Base-by-base conservation (phyloP, 257 asterid genomes). In the Marsdenia floribunda region DNA sequence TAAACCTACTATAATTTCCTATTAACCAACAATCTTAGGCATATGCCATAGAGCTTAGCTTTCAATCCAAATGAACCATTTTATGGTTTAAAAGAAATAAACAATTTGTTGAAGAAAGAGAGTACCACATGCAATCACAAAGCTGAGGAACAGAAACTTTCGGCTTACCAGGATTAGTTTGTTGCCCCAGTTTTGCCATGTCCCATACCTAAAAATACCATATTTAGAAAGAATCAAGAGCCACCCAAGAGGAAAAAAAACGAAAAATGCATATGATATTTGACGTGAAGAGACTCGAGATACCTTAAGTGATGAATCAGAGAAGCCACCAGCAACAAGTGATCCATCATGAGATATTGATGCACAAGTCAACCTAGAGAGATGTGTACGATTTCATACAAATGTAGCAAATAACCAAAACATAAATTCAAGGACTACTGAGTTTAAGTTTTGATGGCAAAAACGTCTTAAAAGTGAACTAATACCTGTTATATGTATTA, bases 151-250 rank as follows among this genome's bases (percentile, higher is more conserved):
- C 66, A 66, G 40, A 76, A 77, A 53, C 14, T 71, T 15, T 2
- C 11, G 14, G 44, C 75, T 86, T 85, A 90, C 98, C 78, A 75
- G 80, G 73, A 76, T 80, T 89, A 85, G 81, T 77, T 80, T 80
- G 92, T 76, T 92, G 98, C 80, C 98, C 99, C 79, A 95, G 93
- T 88, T 89, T 92, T 75, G 97, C 94, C 96, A 95, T 95, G 86
- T 95, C 99, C 99, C 99, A 95, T 50, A 95, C 91, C 98, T 93
- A 89, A 68, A 76, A 77, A 80, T 49, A 71, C 59, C 74, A 68
- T 38, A 60, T 76, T 83, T 68, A 80, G 81, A 77, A 85, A 66
- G 37, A 37, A 71, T 46, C 66, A 72, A 75, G 18, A 59, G 83
- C 58, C 65, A 75, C 19, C 26, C 26, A 54, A 44, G 26, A 80